These are phyloP conservation scores for Fraxinus platypoda DNA, from an alignment of 305 asterid genomes.

Conservation along the genomic window DNA sequence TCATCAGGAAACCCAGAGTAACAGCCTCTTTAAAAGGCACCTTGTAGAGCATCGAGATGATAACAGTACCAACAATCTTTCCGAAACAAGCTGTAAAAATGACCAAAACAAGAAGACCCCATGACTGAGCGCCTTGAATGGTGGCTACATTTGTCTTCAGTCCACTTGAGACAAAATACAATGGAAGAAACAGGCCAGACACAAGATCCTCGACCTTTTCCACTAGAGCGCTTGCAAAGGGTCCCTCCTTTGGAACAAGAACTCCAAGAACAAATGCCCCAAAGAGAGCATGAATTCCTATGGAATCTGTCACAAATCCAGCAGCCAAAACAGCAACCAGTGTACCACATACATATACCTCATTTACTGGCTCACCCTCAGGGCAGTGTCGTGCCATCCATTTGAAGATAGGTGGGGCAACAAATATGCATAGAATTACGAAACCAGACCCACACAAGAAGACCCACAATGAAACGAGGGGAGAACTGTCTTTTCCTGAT, in stretches of 20 bases:
- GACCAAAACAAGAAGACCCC: constrained; percentile 86
- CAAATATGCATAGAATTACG: constrained; percentile 40
- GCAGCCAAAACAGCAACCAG: constrained; percentile 72
- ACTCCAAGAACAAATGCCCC: constrained; percentile 85
- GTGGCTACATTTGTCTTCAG: constrained; percentile 80
- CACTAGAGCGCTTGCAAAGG: constrained; percentile 74
- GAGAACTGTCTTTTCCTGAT: constrained; percentile 63
- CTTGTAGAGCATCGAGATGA: constrained; percentile 54
- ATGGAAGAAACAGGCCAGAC: constrained; percentile 75
- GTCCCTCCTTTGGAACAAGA: constrained; percentile 80
- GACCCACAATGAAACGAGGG: constrained; percentile 73
- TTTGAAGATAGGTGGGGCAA: constrained; percentile 60
- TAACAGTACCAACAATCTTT: constrained; percentile 66
- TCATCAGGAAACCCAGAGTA: constrained; percentile 79
- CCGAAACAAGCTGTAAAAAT: constrained; percentile 76
- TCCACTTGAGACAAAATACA: constrained; percentile 91
- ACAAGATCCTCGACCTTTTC: constrained; percentile 93
- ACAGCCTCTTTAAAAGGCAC: constrained; percentile 58
- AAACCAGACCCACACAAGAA: constrained; percentile 64
- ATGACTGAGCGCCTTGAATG: constrained; percentile 73
- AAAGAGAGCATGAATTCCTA: constrained; percentile 86
- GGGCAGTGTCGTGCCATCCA: constrained; percentile 73
- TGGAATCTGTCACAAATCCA: constrained; percentile 73
- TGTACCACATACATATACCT: constrained; percentile 71
- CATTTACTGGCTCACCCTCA: constrained; percentile 82